Evolutionary conservation across 805 yeast genomes (phyloP).

Genomic region (Dipodascus geniculatus): DNA sequence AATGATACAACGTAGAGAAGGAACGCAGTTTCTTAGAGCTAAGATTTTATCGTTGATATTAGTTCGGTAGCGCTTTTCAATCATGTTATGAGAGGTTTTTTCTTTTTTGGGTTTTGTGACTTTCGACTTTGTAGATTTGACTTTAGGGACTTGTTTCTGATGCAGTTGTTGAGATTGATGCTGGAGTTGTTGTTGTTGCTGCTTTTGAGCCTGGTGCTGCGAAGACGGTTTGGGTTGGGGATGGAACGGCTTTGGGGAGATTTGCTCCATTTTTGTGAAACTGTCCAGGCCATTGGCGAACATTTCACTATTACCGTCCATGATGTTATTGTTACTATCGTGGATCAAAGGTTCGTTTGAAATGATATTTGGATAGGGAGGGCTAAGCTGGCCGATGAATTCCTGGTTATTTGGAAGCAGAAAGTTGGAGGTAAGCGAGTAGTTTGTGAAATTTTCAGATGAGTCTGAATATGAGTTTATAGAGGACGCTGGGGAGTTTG

Average conservation of each 20-base stretch:
- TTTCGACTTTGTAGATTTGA: slow-evolving; percentile 11
- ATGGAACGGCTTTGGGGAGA: slow-evolving; percentile 2
- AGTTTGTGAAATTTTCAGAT: background rate
- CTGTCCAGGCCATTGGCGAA: background rate
- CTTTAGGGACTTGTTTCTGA: background rate
- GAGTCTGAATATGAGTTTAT: slow-evolving; percentile 1
- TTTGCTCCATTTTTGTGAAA: slow-evolving; percentile 2
- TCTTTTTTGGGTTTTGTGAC: slow-evolving; percentile 26
- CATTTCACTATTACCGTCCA: background rate
- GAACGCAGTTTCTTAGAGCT: slow-evolving; percentile 66
- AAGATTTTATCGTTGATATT: slow-evolving; percentile 62
- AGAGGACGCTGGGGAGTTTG: background rate
- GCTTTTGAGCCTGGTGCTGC: background rate
- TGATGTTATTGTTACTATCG: background rate
- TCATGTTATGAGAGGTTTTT: slow-evolving; percentile 62
- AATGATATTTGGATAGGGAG: background rate
- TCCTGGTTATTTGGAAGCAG: background rate
- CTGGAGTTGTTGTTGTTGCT: background rate
- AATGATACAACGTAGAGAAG: slow-evolving; percentile 55
- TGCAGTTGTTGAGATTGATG: background rate
- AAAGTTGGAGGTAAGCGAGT: background rate
- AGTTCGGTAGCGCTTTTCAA: slow-evolving; percentile 70
- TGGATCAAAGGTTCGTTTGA: background rate
- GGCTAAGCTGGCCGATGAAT: background rate
- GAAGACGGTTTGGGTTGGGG: background rate